Conservation (phyloP, 176 grass and related monocot species). For the Triticum monococcum region DNA sequence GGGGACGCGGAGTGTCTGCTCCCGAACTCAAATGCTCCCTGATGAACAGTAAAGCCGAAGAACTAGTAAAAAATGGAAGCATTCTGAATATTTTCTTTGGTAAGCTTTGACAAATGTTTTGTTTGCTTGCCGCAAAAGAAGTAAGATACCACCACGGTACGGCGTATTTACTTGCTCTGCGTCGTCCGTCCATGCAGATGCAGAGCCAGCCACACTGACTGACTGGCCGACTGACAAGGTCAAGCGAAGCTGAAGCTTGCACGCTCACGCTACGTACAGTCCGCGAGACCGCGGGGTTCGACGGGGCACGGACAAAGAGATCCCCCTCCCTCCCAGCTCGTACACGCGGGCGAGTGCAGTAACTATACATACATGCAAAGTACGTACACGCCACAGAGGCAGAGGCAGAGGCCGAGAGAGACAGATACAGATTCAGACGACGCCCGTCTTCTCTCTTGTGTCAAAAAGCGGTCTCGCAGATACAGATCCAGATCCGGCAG, state of each 20-base stretch:
- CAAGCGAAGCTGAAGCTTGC: background rate
- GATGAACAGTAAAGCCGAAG: too few species aligned
- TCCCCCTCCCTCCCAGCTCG: background rate
- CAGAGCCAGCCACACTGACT: background rate
- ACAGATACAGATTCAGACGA: slow-evolving; percentile 5
- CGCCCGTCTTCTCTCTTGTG: background rate
- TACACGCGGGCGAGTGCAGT: background rate
- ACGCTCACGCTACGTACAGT: background rate
- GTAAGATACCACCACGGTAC: background rate
- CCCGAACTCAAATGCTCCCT: too few species aligned
- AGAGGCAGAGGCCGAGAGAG: background rate
- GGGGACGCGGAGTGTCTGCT: too few species aligned
- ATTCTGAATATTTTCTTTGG: too few species aligned
- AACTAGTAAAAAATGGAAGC: too few species aligned
- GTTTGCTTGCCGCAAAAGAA: too few species aligned
- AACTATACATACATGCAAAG: too few species aligned
- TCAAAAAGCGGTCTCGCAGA: background rate
- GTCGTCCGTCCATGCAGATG: background rate
- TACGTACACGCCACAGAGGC: background rate
- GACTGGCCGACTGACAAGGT: background rate
- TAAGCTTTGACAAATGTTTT: too few species aligned
- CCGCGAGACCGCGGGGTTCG: background rate
- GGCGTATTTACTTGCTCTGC: background rate
- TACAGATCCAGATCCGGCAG: slow-evolving; percentile 36
- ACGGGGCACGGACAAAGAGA: slow-evolving; percentile 1